phyloP scores from a whole-genome alignment of 345 rosid genomes.

The Populus deltoides region DNA sequence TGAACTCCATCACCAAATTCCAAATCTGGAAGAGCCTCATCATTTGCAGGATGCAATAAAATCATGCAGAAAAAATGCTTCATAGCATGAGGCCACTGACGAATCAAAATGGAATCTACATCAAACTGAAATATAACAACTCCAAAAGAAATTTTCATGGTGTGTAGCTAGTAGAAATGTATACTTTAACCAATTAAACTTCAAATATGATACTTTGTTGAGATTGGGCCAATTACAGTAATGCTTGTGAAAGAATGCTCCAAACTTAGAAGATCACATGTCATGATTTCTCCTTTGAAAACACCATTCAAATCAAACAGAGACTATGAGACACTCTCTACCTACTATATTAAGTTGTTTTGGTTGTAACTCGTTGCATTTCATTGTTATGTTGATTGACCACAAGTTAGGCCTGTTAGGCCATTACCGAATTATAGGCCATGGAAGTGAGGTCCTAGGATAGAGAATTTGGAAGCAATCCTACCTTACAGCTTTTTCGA shows the following conservation, averaged over 20 bases:
- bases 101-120: background rate
- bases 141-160: background rate
- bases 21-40: background rate
- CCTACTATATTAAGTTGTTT: background rate
- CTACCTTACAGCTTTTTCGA: background rate
- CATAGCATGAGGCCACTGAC: background rate
- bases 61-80: background rate
- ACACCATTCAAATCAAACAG: background rate
- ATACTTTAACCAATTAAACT: background rate
- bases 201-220: background rate
- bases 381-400: background rate
- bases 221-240: background rate
- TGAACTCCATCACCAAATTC: background rate
- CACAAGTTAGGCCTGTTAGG: background rate
- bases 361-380: background rate
- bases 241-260: background rate
- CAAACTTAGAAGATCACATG: background rate
- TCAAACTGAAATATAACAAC: background rate
- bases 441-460: background rate
- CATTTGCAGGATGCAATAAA: background rate
- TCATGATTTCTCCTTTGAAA: background rate
- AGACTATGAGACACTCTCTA: background rate
- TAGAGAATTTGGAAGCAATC: background rate
- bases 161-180: background rate
- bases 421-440: background rate